Evolutionary conservation across 2,329 filamentous ascomycete species (phyloP).

Genomic region (Periconia macrospinosa): DNA sequence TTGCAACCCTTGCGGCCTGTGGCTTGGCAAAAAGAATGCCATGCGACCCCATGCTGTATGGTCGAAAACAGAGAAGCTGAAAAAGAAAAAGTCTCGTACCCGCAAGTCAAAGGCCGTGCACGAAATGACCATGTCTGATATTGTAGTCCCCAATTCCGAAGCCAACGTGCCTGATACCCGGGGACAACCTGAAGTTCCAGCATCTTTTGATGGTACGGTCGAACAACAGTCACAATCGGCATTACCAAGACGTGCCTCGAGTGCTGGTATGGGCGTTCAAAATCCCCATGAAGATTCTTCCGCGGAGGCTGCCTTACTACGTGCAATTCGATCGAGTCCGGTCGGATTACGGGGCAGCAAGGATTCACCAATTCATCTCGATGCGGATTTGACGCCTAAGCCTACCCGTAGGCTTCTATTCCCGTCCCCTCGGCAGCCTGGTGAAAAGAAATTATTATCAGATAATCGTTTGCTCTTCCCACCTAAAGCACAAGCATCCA

Average conservation of each 20-base stretch:
- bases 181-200: conserved; percentile 3
- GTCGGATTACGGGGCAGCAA: conserved; percentile 53
- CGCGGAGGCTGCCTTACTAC: conserved; percentile 47
- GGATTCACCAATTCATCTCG: conserved; percentile 53
- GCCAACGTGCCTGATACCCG: conserved; percentile 17
- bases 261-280: conserved; percentile 9
- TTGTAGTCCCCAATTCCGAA: conserved; percentile 33
- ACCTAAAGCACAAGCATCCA: conserved; percentile 1
- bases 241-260: conserved; percentile 9
- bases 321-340: conserved; percentile 65
- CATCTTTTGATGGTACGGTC: conserved; percentile 11
- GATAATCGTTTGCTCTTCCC: conserved; percentile 42
- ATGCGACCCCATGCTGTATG: conserved; percentile 85
- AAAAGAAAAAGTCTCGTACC: conserved; percentile 22
- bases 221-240: conserved; percentile 17
- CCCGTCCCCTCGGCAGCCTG: conserved; percentile 71
- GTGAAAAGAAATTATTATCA: conserved; percentile 62
- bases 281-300: conserved; percentile 15
- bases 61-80: conserved; percentile 58
- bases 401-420: conserved; percentile 74
- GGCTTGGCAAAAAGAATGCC: conserved; percentile 83
- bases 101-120: conserved; percentile 52
- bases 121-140: conserved; percentile 46
- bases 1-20: conserved; percentile 96
- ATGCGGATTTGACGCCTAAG: conserved; percentile 57